phyloP scores from a whole-genome alignment of 345 rosid species.

The Salix arbutifolia region DNA sequence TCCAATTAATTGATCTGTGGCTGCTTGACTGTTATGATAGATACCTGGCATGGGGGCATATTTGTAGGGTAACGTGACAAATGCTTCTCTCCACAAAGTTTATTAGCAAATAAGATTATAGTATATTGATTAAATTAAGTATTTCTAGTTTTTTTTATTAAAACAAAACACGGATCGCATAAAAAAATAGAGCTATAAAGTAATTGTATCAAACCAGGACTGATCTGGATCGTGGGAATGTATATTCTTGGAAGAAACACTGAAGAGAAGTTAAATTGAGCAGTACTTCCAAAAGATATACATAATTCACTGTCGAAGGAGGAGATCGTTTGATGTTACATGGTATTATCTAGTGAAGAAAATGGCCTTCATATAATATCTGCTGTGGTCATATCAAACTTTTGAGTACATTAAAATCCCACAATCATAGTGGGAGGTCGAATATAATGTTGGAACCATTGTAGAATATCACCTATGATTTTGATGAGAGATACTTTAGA shows the following conservation, averaged over 20 bases:
- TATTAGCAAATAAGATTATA: no score
- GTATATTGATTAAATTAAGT: no score
- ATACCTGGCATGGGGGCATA: no score
- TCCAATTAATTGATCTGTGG: not conserved
- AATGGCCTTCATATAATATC: not conserved
- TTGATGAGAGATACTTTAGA: not conserved
- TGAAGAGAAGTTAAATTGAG: no score
- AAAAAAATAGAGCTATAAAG: no score
- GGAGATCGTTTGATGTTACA: not conserved
- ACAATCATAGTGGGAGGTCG: not conserved
- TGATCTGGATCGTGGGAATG: no score
- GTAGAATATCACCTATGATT: not conserved
- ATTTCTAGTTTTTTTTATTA: no score
- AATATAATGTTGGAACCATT: not conserved
- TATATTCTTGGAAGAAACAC: no score
- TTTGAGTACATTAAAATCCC: not conserved
- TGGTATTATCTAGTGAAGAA: not conserved
- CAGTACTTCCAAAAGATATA: not conserved
- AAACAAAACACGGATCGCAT: no score
- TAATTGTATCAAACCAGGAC: no score
- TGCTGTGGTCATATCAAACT: not conserved
- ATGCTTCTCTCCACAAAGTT: no score
- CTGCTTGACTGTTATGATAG: not conserved
- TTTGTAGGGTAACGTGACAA: no score
- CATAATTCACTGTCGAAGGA: not conserved